Evolutionary conservation across 2,329 filamentous ascomycete species (phyloP).

Genomic region (Dactylellina cionopaga): DNA sequence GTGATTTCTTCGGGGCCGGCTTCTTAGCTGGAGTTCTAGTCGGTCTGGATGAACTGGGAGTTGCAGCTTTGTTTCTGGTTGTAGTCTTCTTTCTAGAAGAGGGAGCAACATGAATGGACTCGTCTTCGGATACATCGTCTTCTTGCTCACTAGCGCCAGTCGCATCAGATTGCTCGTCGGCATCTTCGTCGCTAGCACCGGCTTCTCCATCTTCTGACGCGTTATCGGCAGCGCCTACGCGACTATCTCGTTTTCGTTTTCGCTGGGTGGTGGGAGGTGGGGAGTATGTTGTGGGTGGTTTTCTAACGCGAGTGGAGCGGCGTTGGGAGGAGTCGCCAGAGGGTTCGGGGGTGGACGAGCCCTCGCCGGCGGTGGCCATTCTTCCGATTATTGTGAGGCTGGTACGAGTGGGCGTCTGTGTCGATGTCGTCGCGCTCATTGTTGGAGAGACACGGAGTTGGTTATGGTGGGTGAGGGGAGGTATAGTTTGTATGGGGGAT

Average conservation of each 20-base stretch:
- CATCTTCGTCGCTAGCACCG: conserved; percentile 36
- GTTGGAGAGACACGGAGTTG: too few species aligned
- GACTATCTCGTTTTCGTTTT: conserved; percentile 51
- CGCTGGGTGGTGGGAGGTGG: conserved; percentile 48
- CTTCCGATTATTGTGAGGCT: conserved; percentile 53
- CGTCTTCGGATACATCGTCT: conserved; percentile 38
- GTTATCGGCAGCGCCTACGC: conserved; percentile 52
- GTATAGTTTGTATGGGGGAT: conserved; percentile 28
- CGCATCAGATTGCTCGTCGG: conserved; percentile 46
- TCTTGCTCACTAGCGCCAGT: conserved; percentile 32
- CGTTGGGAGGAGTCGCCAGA: conserved; percentile 48
- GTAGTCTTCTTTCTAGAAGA: conserved; percentile 32
- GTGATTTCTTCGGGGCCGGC: conserved; percentile 47
- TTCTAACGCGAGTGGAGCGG: conserved; percentile 49
- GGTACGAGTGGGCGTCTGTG: conserved; percentile 45
- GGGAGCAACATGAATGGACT: conserved; percentile 44
- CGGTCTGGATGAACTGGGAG: conserved; percentile 21
- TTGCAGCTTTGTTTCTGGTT: conserved; percentile 17
- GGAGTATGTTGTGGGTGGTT: conserved; percentile 45
- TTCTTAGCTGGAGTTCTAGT: conserved; percentile 39
- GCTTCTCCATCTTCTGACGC: conserved; percentile 48
- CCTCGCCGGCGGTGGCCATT: conserved; percentile 46
- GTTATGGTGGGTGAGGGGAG: neutral
- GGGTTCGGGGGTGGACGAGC: conserved; percentile 42
- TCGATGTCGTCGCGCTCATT: conserved; percentile 52